Conservation (phyloP, 805 yeast species). For the Ogataea kodamae region DNA sequence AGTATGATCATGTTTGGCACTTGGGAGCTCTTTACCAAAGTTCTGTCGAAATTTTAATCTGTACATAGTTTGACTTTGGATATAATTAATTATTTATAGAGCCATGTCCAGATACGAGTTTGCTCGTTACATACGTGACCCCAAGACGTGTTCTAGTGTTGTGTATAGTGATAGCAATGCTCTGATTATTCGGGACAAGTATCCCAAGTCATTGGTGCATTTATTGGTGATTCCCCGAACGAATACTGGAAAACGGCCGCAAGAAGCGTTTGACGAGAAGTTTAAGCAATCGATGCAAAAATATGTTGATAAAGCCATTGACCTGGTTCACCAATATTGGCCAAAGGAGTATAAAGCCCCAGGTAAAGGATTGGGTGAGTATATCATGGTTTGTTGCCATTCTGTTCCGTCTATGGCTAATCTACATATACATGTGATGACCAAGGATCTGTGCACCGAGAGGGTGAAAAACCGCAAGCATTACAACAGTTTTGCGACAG, state of each 20-base stretch:
- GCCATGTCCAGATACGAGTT: slow-evolving; percentile 48
- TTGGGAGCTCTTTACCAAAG: slow-evolving; percentile 80
- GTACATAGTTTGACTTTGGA: slow-evolving; percentile 1
- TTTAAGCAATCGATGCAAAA: slow-evolving; percentile 29
- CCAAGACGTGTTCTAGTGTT: slow-evolving; percentile 35
- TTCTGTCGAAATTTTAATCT: slow-evolving; percentile 40
- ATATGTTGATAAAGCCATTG: slow-evolving; percentile 39
- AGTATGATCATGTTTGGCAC: slow-evolving; percentile 99
- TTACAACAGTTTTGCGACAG: slow-evolving; percentile 66
- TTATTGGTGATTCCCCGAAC: slow-evolving; percentile 55
- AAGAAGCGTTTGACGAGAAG: slow-evolving; percentile 40
- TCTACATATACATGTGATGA: slow-evolving; percentile 70
- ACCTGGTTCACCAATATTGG: slow-evolving; percentile 17
- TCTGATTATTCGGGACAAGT: slow-evolving; percentile 56
- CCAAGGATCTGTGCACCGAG: slow-evolving; percentile 56
- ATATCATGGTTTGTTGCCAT: slow-evolving; percentile 61
- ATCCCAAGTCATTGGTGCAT: slow-evolving; percentile 63
- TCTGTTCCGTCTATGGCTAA: slow-evolving; percentile 66
- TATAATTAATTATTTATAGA: slow-evolving; percentile 1
- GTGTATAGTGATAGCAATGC: slow-evolving; percentile 51
- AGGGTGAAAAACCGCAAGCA: slow-evolving; percentile 60
- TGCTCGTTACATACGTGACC: slow-evolving; percentile 44
- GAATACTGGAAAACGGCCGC: slow-evolving; percentile 48
- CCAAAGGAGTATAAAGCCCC: slow-evolving; percentile 12
- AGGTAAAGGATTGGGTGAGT: slow-evolving; percentile 21